Conservation (phyloP, 148 eudicot species). For the Salicornia ramosissima region DNA sequence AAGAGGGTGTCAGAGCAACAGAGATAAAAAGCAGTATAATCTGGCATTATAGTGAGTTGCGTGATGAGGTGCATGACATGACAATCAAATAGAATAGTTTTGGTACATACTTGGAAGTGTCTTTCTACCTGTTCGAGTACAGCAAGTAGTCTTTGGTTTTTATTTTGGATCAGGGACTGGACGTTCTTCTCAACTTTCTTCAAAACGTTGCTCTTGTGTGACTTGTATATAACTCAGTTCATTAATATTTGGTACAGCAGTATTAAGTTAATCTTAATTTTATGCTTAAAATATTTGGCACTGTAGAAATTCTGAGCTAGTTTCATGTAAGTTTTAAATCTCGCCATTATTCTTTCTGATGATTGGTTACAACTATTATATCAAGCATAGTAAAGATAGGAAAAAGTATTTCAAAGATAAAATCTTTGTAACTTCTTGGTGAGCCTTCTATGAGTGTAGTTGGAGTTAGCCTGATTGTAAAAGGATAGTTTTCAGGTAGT, state of each 20-base stretch:
- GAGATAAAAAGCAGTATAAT: too few relatives aligned
- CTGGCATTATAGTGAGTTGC: too few relatives aligned
- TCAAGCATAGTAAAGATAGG: too few relatives aligned
- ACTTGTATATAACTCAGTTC: not conserved
- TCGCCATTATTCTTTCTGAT: not conserved
- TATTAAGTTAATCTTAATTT: not conserved
- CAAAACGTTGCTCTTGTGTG: not conserved
- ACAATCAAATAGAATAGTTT: not conserved
- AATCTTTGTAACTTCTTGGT: not conserved
- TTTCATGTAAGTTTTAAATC: not conserved
- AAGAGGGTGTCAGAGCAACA: too few relatives aligned
- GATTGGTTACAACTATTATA: not conserved
- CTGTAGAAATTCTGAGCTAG: not conserved
- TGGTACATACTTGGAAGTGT: not conserved
- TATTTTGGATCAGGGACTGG: not conserved
- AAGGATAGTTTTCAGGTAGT: not conserved
- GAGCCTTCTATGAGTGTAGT: not conserved
- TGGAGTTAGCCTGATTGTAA: constrained; percentile 4
- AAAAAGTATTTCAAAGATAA: too few relatives aligned
- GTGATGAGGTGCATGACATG: not conserved
- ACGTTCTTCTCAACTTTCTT: not conserved
- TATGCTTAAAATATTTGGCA: not conserved
- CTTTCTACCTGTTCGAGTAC: not conserved
- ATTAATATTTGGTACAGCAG: not conserved
- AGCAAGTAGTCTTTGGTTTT: not conserved